Conservation (phyloP, 108 stramenopile genomes). For the Cylindrotheca closterium region DNA sequence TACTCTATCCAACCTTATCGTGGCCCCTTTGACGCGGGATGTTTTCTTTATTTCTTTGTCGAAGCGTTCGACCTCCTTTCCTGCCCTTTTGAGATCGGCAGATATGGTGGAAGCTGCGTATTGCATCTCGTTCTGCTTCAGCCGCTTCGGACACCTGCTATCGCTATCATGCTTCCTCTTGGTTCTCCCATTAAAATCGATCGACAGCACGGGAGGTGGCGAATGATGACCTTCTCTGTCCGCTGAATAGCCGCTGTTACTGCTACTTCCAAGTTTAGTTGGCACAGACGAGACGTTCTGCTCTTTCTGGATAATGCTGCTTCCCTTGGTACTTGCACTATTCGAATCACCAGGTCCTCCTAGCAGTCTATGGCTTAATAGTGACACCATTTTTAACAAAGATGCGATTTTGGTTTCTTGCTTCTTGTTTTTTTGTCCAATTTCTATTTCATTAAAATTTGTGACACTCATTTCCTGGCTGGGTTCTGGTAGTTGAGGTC, state of each 20-base stretch:
- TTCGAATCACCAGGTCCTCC: slow-evolving; percentile 9
- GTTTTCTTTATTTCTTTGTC: slow-evolving; percentile 11
- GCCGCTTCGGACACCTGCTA: slow-evolving; percentile 30
- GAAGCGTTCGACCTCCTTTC: slow-evolving; percentile 10
- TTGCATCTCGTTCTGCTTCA: slow-evolving; percentile 21
- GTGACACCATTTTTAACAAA: slow-evolving; percentile 24
- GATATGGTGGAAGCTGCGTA: slow-evolving; percentile 20
- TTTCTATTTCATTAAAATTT: too few relatives aligned
- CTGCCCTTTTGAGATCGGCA: slow-evolving; percentile 28
- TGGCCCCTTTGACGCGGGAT: background rate
- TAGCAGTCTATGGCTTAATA: slow-evolving; percentile 13
- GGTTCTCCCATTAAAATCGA: slow-evolving; percentile 18
- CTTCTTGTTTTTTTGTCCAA: too few relatives aligned
- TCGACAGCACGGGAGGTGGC: slow-evolving; percentile 21
- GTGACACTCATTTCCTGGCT: too few relatives aligned
- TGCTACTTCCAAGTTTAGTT: too few relatives aligned
- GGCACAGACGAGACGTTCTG: too few relatives aligned
- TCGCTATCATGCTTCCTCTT: background rate
- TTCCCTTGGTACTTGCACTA: too few relatives aligned
- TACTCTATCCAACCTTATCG: slow-evolving; percentile 10
- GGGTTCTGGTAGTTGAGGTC: too few relatives aligned
- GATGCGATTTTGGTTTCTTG: too few relatives aligned
- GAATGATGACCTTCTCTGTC: slow-evolving; percentile 13
- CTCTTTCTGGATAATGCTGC: too few relatives aligned
- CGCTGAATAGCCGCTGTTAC: slow-evolving; percentile 31